Evolutionary conservation across 176 grass and related monocot species (phyloP), one percentile per base, ranked within the genome.

Genomic region (Melocanna baccifera): DNA sequence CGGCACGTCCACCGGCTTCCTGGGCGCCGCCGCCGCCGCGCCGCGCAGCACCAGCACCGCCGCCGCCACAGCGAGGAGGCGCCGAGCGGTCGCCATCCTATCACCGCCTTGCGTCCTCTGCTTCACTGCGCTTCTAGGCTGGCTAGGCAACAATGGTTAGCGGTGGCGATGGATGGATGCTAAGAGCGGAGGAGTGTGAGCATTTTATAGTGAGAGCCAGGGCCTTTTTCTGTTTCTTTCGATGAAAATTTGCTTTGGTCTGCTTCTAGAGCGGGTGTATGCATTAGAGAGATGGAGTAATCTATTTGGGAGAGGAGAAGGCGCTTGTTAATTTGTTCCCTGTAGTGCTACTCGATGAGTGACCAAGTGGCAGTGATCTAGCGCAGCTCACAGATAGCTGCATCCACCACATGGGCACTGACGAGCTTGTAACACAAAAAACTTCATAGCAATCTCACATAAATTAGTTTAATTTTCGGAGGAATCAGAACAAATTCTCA

Each of bases 1-100:
- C 8, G 78, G 75, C 48, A 92, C 93, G 77, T 91, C 80, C 36
- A 95, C 89, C 15, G 93, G 91, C 75, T 89, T 95, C 84, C 88
- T 69, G 2, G 88, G 89, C 13, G 86, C 28, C 51, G 83, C 75
- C 23, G 87, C 90, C 5, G 6, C 18, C 12, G 57, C 43, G 37
- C 42, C 9, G 9, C 9, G 61, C n/a, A 70, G 61, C 41, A 19
- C 0, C 37, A 75, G 2, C 39, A 62, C 2, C 42, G 45, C 5
- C 14, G 10, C 2, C 40, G 5, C 59, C 22, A 20, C 25, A 15
- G 23, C 47, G 15, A 76, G 63, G 50, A 84, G 34, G 32, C 36
- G 0, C 50, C 46, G 45, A n/a, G 34, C 42, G 7, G 55, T 1
- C 12, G 37, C 63, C 83, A 58, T 77, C 57, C 52, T 69, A 34